phyloP scores from a whole-genome alignment of 2,329 filamentous ascomycete species.

The Ceratocystis eucalypticola region DNA sequence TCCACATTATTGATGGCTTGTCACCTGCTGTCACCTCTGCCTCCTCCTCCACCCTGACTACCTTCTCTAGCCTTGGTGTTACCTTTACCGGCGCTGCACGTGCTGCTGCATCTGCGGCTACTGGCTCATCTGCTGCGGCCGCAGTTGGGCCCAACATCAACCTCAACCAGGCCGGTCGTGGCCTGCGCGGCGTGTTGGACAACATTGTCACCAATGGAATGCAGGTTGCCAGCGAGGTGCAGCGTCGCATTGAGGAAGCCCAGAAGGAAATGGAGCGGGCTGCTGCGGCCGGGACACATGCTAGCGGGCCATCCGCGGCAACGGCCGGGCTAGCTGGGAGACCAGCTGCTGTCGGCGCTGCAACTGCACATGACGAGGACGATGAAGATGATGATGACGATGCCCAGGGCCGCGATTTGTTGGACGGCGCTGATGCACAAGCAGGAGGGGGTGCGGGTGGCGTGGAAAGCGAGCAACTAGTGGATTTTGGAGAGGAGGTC shows the following conservation, averaged over 20 bases:
- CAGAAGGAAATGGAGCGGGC: conserved; percentile 79
- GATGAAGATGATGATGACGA: conserved; percentile 38
- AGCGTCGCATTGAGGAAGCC: conserved; percentile 86
- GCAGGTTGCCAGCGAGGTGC: conserved; percentile 84
- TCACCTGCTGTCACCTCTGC: conserved; percentile 25
- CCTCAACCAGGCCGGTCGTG: conserved; percentile 44
- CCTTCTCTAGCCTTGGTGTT: conserved; percentile 62
- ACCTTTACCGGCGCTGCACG: conserved; percentile 23
- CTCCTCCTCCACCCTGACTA: conserved; percentile 56
- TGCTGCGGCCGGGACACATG: conserved; percentile 44
- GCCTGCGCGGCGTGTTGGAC: conserved; percentile 82
- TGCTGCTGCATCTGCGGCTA: conserved; percentile 24
- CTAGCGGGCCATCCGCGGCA: conserved; percentile 45
- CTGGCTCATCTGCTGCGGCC: conserved; percentile 1
- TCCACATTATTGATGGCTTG: conserved; percentile 65
- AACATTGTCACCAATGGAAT: conserved; percentile 97
- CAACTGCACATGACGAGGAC: conserved; percentile 46
- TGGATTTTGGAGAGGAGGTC: conserved; percentile 4
- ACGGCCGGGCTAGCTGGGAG: background rate
- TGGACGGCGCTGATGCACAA: conserved; percentile 62
- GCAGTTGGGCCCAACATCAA: conserved; percentile 26
- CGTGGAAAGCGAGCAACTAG: conserved; percentile 14
- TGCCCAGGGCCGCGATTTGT: conserved; percentile 53
- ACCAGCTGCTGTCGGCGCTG: background rate
- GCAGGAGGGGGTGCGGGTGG: conserved; percentile 33